phyloP scores from a whole-genome alignment of 345 rosid genomes.

The Abelmoschus esculentus region DNA sequence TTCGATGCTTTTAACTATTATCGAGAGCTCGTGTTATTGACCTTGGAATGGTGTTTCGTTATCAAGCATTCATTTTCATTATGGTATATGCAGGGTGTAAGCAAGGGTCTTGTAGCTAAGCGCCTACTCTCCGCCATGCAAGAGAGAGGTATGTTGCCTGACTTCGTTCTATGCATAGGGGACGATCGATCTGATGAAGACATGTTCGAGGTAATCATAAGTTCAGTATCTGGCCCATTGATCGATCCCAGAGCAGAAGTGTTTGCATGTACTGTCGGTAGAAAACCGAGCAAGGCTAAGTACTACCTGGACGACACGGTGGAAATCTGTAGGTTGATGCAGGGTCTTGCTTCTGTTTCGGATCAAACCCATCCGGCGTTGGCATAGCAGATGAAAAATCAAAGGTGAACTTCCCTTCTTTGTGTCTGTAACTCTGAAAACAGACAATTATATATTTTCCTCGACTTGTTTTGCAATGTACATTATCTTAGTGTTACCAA shows the following conservation, averaged over 20 bases:
- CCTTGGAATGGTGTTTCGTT: background rate
- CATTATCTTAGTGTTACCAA: conserved; percentile 10
- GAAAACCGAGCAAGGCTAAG: conserved; percentile 84
- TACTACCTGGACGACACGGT: conserved; percentile 73
- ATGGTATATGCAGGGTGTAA: conserved; percentile 58
- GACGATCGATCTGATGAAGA: conserved; percentile 89
- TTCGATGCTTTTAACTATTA: too few relatives aligned
- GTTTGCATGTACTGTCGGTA: conserved; percentile 74
- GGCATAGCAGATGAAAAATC: background rate
- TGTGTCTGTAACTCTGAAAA: background rate
- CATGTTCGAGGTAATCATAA: conserved; percentile 79
- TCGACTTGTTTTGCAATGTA: conserved; percentile 12
- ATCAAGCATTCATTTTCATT: background rate
- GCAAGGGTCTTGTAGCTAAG: conserved; percentile 76
- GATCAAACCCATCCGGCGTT: conserved; percentile 26
- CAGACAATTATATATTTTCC: background rate
- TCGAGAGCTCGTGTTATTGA: too few relatives aligned
- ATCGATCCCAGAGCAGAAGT: conserved; percentile 67
- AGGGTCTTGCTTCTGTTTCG: conserved; percentile 73
- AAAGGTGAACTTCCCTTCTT: conserved; percentile 3
- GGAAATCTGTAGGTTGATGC: conserved; percentile 74
- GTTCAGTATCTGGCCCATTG: conserved; percentile 45
- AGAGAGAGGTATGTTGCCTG: conserved; percentile 49
- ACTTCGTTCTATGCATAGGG: conserved; percentile 79
- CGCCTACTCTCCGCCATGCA: conserved; percentile 61